Base-by-base conservation (phyloP, 805 yeast species). In the Cyberlindnera subsufficiens region DNA sequence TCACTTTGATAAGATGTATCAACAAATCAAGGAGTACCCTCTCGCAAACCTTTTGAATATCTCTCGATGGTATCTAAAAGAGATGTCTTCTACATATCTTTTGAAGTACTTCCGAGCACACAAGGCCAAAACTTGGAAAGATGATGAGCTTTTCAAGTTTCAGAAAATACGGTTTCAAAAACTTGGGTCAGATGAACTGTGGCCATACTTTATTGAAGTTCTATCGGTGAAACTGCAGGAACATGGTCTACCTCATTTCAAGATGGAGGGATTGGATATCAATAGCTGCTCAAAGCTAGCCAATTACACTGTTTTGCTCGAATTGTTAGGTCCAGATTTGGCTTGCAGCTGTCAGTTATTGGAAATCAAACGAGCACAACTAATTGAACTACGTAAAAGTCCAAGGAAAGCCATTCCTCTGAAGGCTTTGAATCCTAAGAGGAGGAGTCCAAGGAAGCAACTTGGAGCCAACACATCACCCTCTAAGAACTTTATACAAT, bases 11-110 rank as follows among this genome's bases (percentile, higher is more conserved):
- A 30, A 32, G 2, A 27, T 43, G 16, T 61, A 22, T 27, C 40
- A 34, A 27, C 22, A 1, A 40, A 32, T 37, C 35, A 52, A 10
- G 15, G 37, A 33, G 31, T 37, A 27, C 35, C 50, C 32, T 32
- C 54, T 16, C 19, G 59, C 18, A 42, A 55, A 18, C 44, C 52
- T 63, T 3, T 38, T 43, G 3, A 47, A 61, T 38, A 52, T 62
- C 38, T 52, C 53, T 8, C 44, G 42, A 19, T 61, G 66, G 65
- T 60, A 59, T 40, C 54, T 55, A 30, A 54, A 47, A 13, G 46
- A 52, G 1, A 42, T 55, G 43, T 62, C 58, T 11, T 51, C 50
- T 22, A 46, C 59, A n/a, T 63, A 55, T 37, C 30, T 62, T 6
- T 36, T 61, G 9, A 51, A 46, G 32, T 46, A 39, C 42, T 13